Conservation (phyloP, 1,139 yeast species). For the Meyerozyma smithsonii region DNA sequence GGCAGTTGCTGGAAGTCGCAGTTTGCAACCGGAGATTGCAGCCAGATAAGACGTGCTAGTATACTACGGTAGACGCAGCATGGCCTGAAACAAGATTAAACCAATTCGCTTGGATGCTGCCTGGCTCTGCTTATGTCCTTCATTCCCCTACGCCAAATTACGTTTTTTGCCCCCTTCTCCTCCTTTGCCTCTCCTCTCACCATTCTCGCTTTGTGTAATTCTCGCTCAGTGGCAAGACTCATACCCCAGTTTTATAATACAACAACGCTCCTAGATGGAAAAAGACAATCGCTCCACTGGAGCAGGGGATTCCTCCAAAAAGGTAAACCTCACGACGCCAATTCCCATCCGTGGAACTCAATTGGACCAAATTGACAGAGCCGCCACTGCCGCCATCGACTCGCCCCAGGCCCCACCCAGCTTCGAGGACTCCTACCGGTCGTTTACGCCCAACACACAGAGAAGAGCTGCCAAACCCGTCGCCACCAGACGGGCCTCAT, state of each 20-base stretch:
- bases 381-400: constrained; percentile 12
- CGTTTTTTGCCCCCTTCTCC: not conserved
- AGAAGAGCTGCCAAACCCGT: constrained; percentile 8
- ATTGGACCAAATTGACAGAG: constrained; percentile 8
- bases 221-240: not conserved
- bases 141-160: no score
- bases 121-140: no score
- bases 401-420: constrained; percentile 4
- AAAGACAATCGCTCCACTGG: not conserved
- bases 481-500: constrained; percentile 29
- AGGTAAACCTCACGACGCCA: constrained; percentile 6
- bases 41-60: no score
- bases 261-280: not conserved
- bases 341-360: constrained; percentile 6
- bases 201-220: not conserved
- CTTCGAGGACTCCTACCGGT: constrained; percentile 10
- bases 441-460: constrained; percentile 25
- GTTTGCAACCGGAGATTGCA: not conserved
- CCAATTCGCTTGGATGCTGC: no score
- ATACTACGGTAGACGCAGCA: no score
- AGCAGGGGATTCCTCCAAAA: not conserved
- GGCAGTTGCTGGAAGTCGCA: not conserved
- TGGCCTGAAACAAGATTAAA: no score
- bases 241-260: not conserved
- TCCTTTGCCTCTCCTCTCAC: not conserved